These are phyloP conservation scores for Chenopodium berlandieri DNA, from an alignment of 148 eudicot genomes.

Conservation along the genomic window DNA sequence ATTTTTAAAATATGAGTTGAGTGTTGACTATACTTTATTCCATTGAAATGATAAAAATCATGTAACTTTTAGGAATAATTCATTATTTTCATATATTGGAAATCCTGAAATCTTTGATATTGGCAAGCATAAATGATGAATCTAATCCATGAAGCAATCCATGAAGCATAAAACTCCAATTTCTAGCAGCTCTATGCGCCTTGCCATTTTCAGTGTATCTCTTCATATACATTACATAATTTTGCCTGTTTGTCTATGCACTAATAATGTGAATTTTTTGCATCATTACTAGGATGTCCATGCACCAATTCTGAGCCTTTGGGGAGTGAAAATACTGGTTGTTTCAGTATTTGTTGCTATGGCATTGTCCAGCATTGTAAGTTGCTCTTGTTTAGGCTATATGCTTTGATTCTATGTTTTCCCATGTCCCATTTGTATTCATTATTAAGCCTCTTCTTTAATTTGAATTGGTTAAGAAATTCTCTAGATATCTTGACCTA, in stretches of 20 bases:
- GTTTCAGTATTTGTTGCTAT: constrained; percentile 66
- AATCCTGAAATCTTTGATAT: background rate
- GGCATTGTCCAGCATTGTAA: constrained; percentile 92
- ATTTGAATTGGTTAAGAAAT: background rate
- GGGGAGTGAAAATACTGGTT: constrained; percentile 81
- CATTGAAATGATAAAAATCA: background rate
- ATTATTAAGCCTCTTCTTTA: background rate
- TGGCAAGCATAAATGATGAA: background rate
- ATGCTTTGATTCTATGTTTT: background rate
- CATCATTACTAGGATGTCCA: constrained; percentile 67
- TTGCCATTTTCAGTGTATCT: background rate
- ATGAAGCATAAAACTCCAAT: background rate
- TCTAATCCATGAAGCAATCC: background rate
- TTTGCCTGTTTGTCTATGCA: background rate
- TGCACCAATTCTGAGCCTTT: constrained; percentile 72
- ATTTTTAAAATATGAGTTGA: background rate
- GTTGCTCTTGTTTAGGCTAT: constrained; percentile 22
- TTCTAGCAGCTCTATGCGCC: background rate
- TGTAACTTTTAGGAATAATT: background rate
- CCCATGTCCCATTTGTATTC: background rate
- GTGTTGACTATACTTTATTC: background rate
- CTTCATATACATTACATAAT: background rate
- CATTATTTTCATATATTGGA: background rate
- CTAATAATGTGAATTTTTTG: constrained; percentile 14
- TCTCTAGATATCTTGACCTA: background rate